Conservation (phyloP, 805 yeast species). For the Schizosaccharomyces lindneri region DNA sequence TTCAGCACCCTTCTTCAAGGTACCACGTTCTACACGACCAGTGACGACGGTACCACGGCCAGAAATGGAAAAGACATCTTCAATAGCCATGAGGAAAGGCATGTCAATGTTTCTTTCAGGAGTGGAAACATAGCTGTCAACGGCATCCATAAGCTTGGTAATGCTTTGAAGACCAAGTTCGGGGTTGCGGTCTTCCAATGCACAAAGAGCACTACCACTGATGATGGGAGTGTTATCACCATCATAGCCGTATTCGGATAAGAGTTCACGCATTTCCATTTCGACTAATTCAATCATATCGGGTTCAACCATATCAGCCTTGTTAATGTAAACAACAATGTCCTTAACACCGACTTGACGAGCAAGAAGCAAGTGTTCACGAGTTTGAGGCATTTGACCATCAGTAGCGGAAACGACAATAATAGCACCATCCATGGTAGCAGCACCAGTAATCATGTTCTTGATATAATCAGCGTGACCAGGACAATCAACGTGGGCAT, state of each 20-base stretch:
- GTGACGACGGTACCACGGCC: slow-evolving; percentile 99
- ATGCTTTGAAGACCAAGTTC: slow-evolving; percentile 83
- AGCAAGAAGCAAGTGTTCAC: slow-evolving; percentile 93
- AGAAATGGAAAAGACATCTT: slow-evolving; percentile 89
- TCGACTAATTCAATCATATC: slow-evolving; percentile 98
- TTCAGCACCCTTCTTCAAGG: slow-evolving; percentile 94
- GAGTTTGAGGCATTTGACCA: slow-evolving; percentile 99
- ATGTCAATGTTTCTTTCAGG: slow-evolving; percentile 89
- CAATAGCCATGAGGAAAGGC: slow-evolving; percentile 91
- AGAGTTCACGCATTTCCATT: slow-evolving; percentile 98
- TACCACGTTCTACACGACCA: slow-evolving; percentile 97
- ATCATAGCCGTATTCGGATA: slow-evolving; percentile 77
- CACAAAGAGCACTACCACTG: slow-evolving; percentile 96
- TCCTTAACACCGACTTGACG: slow-evolving; percentile 98
- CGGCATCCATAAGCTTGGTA: slow-evolving; percentile 57
- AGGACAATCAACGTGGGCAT: slow-evolving; percentile 95
- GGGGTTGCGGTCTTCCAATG: slow-evolving; percentile 65
- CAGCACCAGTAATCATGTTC: slow-evolving; percentile 98
- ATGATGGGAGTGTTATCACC: slow-evolving; percentile 95
- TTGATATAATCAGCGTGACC: slow-evolving; percentile 98
- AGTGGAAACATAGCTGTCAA: slow-evolving; percentile 86
- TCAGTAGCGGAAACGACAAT: slow-evolving; percentile 98
- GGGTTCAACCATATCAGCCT: slow-evolving; percentile 91
- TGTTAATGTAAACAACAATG: slow-evolving; percentile 92
- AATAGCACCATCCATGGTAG: slow-evolving; percentile 98